These are phyloP conservation scores for Macaranga tanarius DNA, from an alignment of 441 rosid species.

Conservation along the genomic window DNA sequence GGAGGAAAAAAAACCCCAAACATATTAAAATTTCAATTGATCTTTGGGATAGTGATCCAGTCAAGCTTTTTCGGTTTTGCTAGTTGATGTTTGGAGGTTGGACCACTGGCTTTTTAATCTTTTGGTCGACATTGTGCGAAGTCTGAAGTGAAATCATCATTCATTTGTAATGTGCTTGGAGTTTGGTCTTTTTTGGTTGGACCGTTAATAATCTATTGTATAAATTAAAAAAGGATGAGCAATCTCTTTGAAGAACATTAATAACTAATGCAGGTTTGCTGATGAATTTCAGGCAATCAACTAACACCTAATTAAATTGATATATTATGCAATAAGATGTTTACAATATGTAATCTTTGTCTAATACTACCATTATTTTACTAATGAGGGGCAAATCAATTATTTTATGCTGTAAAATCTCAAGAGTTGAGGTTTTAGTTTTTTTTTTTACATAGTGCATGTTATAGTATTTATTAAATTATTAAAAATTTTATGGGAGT, in stretches of 20 bases:
- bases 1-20: too few species aligned
- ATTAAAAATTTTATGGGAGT: too few species aligned
- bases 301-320: background rate
- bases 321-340: background rate
- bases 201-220: background rate
- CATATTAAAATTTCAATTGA: too few species aligned
- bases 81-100: conserved; percentile 24
- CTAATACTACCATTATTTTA: too few species aligned
- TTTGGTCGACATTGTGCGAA: background rate
- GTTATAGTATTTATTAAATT: too few species aligned
- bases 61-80: background rate
- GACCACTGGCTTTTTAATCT: conserved; percentile 16
- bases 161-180: conserved; percentile 14
- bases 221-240: background rate
- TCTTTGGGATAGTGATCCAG: background rate
- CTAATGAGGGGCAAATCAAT: too few species aligned
- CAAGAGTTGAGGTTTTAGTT: too few species aligned
- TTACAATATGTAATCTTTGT: background rate
- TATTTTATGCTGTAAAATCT: too few species aligned
- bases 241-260: background rate
- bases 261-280: background rate
- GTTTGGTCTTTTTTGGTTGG: conserved; percentile 14
- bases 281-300: background rate
- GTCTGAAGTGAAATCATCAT: conserved; percentile 21
- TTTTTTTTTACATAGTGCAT: too few species aligned